Evolutionary conservation across 2,329 filamentous ascomycete genomes (phyloP).

Genomic region (Beauveria australis): DNA sequence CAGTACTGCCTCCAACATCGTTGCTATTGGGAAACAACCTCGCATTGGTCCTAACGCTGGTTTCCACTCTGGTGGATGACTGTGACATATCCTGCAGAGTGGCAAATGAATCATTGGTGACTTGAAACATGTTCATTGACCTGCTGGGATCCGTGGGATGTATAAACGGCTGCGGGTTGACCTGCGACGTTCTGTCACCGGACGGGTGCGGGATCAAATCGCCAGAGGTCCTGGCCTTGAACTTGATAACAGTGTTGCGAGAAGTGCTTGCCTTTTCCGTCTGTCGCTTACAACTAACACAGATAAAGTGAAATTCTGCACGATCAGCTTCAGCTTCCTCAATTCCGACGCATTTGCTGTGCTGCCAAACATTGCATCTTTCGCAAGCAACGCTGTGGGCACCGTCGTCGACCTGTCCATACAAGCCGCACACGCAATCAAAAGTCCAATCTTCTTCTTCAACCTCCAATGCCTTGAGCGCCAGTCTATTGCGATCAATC

Average conservation of each 20-base stretch:
- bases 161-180: neutral
- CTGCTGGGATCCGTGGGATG: neutral
- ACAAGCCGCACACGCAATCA: slow-evolving; percentile 84
- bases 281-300: slow-evolving; percentile 64
- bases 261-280: slow-evolving; percentile 56
- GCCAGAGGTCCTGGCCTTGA: slow-evolving; percentile 35
- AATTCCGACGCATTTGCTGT: slow-evolving; percentile 84
- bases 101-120: neutral
- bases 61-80: neutral
- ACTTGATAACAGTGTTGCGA: slow-evolving; percentile 39
- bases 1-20: neutral
- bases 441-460: slow-evolving; percentile 91
- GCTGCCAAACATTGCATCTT: slow-evolving; percentile 91
- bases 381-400: slow-evolving; percentile 92
- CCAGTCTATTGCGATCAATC: slow-evolving; percentile 70
- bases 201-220: neutral
- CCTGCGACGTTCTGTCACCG: neutral
- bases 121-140: neutral
- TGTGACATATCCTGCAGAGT: neutral
- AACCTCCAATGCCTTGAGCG: slow-evolving; percentile 59
- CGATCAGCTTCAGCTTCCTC: slow-evolving; percentile 70
- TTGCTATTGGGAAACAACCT: neutral
- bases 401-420: slow-evolving; percentile 91
- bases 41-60: neutral
- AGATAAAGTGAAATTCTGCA: slow-evolving; percentile 82